Evolutionary conservation across 73 alveolate species (phyloP), one percentile per base, ranked within the genome.

Genomic region (Blepharisma stoltei): DNA sequence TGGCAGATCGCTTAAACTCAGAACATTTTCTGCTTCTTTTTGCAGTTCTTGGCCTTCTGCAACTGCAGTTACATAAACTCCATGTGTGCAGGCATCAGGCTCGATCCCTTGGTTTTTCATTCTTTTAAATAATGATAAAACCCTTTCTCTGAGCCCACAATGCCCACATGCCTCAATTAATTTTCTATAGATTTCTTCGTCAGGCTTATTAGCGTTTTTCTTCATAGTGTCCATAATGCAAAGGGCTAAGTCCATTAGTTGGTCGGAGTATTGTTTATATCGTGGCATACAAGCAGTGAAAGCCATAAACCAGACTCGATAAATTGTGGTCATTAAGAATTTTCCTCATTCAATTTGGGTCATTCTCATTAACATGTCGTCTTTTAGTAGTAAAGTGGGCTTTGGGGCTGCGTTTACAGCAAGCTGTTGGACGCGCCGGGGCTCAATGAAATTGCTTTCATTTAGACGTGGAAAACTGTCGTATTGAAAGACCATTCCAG

Each of bases 151-250:
- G 32, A 88, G 79, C 66, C 79, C 82, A 66, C 95, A 88, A n/a
- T 77, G 67, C 23, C 90, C 90, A 70, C 95, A 88, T 27, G 95
- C 89, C 52, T 88, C 95, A 68, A 88, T 83, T 6, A 88, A 54
- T 69, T 84, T 88, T 78, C 89, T 78, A 73, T 82, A 88, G 25
- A 88, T 67, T 54, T 65, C 68, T 55, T 88, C 95, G 38, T 67
- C 76, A 20, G 88, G 89, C 44, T 77, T 80, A 48, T 75, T 84
- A 14, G 75, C 76, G 38, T 84, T 83, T 73, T 81, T 67, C 21
- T 55, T 54, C 21, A 83, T 65, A 21, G 41, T 60, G 49, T 84
- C 86, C 50, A 88, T 77, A 7, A 88, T 54, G 11, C 76, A 54
- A 76, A 71, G 81, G 6, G 90, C 81, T 44, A 82, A 75, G 11